Evolutionary conservation across 192 early-diverging fungal genomes (phyloP), one percentile per base, ranked within the genome.

Genomic region (Glomus cerebriforme): DNA sequence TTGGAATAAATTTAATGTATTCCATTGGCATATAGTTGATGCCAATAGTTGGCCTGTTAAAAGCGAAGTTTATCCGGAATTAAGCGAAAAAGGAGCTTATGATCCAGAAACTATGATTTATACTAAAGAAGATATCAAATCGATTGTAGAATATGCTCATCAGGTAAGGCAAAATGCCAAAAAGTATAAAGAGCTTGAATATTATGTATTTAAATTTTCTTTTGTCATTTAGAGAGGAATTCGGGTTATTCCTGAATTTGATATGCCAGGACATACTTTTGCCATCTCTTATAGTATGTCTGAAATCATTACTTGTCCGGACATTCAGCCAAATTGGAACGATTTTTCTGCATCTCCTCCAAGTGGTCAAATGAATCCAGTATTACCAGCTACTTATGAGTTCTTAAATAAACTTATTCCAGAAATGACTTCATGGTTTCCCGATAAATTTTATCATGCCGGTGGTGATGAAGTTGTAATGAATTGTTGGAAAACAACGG

Each of bases 181-280:
- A 17, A 15, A 5, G 4, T 3, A 49, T 49, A 5, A 49, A 15
- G 47, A 54, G 17, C 13, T 54, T 17, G 4, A 22, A 6, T 22
- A 19, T 54, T 54, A 2, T 54, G 4, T 26, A 71, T n/a, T 1
- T n/a, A 12, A 24, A 15, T 71, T 39, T 9, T 24, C 24, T n/a
- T n/a, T 45, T 45, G 27, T 65, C 13, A 34, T 75, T 59, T 82
- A 85, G 58, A 86, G 95, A 39, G 95, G 94, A 12, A 91, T 97
- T 65, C 90, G 96, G n/a, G 84, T 98, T 24, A 93, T 97, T 74
- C 95, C 95, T 3, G 96, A 98, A 81, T 89, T 96, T 72, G 95
- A 98, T 81, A 94, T 97, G 90, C 96, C 96, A 3, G 95, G 92
- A 0, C 95, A 97, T 79, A 92, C 89, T n/a, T 83, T 80, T 79